Evolutionary conservation across 805 yeast genomes (phyloP).

Genomic region (Spathaspora hagerdaliae): DNA sequence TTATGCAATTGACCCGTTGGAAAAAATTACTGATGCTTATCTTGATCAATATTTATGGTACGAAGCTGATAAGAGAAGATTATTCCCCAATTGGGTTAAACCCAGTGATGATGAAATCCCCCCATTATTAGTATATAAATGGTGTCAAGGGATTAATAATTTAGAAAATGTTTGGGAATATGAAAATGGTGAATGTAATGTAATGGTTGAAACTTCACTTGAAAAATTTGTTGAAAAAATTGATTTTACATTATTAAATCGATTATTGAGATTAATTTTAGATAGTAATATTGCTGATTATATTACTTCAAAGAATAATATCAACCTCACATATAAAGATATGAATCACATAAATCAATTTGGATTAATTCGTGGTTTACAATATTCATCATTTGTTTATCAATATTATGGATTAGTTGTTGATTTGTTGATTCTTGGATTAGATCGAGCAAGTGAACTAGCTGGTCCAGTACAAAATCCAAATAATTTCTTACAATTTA

Average conservation of each 20-base stretch:
- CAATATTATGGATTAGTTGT: conserved; percentile 87
- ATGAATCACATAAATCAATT: conserved; percentile 90
- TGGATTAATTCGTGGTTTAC: conserved; percentile 86
- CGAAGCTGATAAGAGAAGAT: conserved; percentile 80
- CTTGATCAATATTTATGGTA: conserved; percentile 95
- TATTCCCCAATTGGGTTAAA: conserved; percentile 95
- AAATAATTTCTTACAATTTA: conserved; percentile 74
- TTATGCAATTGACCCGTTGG: conserved; percentile 84
- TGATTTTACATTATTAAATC: conserved; percentile 81
- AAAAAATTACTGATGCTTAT: conserved; percentile 94
- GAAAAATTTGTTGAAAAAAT: conserved; percentile 75
- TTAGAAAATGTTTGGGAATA: conserved; percentile 76
- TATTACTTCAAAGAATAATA: conserved; percentile 86
- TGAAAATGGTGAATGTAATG: conserved; percentile 70
- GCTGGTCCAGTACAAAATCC: conserved; percentile 77
- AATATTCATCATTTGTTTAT: conserved; percentile 82
- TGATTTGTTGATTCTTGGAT: conserved; percentile 79
- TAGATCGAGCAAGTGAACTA: conserved; percentile 79
- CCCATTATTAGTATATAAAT: conserved; percentile 84
- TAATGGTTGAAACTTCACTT: conserved; percentile 74
- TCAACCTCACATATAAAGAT: conserved; percentile 79
- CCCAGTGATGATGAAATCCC: conserved; percentile 94
- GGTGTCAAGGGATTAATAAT: conserved; percentile 90
- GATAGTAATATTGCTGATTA: conserved; percentile 94
- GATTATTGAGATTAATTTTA: conserved; percentile 72